These are phyloP conservation scores for Wickerhamia fluorescens DNA, from an alignment of 805 yeast genomes.

Conservation along the genomic window DNA sequence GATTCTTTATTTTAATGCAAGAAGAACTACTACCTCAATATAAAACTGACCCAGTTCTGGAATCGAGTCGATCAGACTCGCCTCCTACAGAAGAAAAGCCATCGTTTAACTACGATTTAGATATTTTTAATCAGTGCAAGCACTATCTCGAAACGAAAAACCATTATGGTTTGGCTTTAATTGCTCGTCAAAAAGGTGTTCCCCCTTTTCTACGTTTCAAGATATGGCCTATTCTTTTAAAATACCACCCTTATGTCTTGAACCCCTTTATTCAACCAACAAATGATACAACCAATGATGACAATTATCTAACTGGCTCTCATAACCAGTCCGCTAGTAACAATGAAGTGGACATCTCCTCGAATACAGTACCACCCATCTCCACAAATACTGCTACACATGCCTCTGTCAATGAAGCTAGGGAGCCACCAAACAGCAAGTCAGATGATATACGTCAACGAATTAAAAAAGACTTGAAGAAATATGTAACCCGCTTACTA, in stretches of 20 bases:
- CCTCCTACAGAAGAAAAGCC: constrained; percentile 8
- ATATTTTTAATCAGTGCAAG: constrained; percentile 48
- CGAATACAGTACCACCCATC: too few relatives aligned
- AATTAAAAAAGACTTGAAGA: constrained; percentile 52
- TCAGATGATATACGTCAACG: constrained; percentile 20
- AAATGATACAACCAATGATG: constrained; percentile 21
- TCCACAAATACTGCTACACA: background rate
- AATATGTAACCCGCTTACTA: constrained; percentile 48
- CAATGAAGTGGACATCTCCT: background rate
- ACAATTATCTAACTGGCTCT: constrained; percentile 7
- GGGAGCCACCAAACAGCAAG: background rate
- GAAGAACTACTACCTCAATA: background rate
- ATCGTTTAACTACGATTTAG: constrained; percentile 32
- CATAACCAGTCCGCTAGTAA: constrained; percentile 6
- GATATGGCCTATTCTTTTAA: constrained; percentile 80
- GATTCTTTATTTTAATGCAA: background rate
- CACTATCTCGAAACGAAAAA: constrained; percentile 52
- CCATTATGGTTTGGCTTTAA: constrained; percentile 65
- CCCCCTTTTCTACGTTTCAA: constrained; percentile 74
- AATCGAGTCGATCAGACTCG: background rate
- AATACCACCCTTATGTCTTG: constrained; percentile 78
- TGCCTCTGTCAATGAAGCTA: constrained; percentile 1
- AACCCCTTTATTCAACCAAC: constrained; percentile 69
- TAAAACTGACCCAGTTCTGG: background rate
- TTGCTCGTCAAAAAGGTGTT: constrained; percentile 78